A percentile compares a stretch with the other conserved stretches of the same genome.
Evolutionary conservation across 1,284 basidiomycete genomes (phyloP).

Genomic region (Ceraceosorus guamensis): DNA sequence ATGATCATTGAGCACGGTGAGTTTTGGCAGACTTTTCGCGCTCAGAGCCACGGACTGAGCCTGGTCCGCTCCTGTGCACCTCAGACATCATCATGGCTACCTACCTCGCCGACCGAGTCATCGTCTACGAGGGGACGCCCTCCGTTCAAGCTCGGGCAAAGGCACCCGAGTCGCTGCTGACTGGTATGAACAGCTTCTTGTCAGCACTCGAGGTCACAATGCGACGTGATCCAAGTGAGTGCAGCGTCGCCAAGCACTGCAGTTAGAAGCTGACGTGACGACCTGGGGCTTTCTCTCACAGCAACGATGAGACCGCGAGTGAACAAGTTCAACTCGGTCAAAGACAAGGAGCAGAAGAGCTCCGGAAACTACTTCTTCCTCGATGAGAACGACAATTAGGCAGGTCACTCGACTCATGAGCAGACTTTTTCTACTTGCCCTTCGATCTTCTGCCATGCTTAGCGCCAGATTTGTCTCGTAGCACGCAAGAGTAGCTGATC

Average conservation of each 20-base stretch:
- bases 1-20: conserved; percentile 46
- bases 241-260: too few species aligned
- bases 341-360: conserved; percentile 49
- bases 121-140: conserved; percentile 46
- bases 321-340: conserved; percentile 48
- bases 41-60: too few species aligned
- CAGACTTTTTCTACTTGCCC: too few species aligned
- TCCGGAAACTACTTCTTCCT: conserved; percentile 47
- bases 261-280: too few species aligned
- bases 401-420: too few species aligned
- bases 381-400: conserved; percentile 16
- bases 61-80: too few species aligned
- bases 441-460: too few species aligned
- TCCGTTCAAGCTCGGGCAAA: conserved; percentile 43
- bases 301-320: conserved; percentile 43
- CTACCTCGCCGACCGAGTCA: conserved; percentile 45
- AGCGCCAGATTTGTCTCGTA: too few species aligned
- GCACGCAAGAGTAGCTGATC: too few species aligned
- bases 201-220: conserved; percentile 44
- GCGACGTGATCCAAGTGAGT: conserved; percentile 41
- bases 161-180: conserved; percentile 41
- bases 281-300: too few species aligned
- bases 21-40: too few species aligned
- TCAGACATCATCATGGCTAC: conserved; percentile 46
- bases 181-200: conserved; percentile 48